These are phyloP conservation scores for Penicillium odoratum DNA, from an alignment of 495 filamentous ascomycete genomes.

Conservation along the genomic window DNA sequence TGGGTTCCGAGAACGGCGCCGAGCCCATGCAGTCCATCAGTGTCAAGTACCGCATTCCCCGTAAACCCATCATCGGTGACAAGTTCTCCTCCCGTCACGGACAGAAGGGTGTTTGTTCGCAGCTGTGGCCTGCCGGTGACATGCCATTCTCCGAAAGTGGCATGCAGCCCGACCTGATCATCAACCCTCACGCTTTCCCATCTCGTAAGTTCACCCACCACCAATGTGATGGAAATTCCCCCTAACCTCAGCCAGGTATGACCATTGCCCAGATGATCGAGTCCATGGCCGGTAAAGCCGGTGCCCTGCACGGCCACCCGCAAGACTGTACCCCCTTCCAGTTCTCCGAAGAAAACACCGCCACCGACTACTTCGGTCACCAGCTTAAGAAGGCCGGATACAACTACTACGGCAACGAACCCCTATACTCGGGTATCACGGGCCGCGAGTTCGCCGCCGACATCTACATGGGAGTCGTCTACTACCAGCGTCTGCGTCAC, in stretches of 20 bases:
- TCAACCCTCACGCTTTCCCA: conserved; percentile 99
- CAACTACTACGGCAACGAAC: conserved; percentile 98
- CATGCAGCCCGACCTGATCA: conserved; percentile 96
- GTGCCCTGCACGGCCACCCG: conserved; percentile 87
- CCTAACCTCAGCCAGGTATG: conserved; percentile 58
- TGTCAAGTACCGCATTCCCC: conserved; percentile 88
- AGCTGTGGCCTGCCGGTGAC: conserved; percentile 90
- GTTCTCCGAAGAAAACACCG: conserved; percentile 89
- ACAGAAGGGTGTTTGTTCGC: conserved; percentile 76
- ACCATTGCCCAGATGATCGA: conserved; percentile 99
- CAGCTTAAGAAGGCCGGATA: conserved; percentile 92
- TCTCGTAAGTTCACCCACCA: conserved; percentile 58
- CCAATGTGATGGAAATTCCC: too few species aligned
- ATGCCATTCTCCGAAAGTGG: conserved; percentile 98
- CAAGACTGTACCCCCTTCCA: conserved; percentile 94
- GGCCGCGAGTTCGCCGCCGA: conserved; percentile 91
- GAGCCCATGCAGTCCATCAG: conserved; percentile 83
- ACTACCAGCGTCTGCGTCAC: conserved; percentile 96
- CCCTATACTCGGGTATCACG: conserved; percentile 95
- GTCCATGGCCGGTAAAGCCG: conserved; percentile 92
- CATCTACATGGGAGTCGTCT: conserved; percentile 95
- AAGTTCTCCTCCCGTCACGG: conserved; percentile 61
- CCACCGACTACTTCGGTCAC: conserved; percentile 91
- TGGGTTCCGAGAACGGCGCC: conserved; percentile 76
- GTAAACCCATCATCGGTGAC: conserved; percentile 85